Conservation (phyloP, 257 asterid genomes). For the Handroanthus guayacan region DNA sequence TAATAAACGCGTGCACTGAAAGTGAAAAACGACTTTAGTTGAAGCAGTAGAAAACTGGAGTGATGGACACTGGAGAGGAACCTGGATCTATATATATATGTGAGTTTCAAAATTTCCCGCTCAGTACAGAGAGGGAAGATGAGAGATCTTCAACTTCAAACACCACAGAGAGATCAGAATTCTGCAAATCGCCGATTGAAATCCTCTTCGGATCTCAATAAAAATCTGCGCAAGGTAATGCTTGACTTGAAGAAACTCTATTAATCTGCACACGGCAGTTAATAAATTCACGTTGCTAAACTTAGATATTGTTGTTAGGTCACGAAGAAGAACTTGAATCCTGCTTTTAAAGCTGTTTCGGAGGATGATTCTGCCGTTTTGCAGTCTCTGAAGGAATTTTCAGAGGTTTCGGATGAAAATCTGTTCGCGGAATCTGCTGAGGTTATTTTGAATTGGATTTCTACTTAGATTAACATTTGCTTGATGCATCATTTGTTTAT, state of each 20-base stretch:
- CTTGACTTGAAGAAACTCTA: background rate
- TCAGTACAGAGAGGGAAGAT: conserved; percentile 13
- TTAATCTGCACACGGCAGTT: background rate
- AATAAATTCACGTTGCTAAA: background rate
- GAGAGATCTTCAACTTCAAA: conserved; percentile 46
- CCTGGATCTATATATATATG: background rate
- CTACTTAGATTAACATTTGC: background rate
- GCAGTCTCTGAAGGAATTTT: conserved; percentile 45
- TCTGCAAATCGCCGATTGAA: conserved; percentile 52
- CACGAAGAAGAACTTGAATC: conserved; percentile 46
- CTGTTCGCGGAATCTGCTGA: conserved; percentile 44
- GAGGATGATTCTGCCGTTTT: conserved; percentile 42
- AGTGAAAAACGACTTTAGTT: conserved; percentile 13
- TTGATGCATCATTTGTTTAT: background rate
- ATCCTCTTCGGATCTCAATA: conserved; percentile 45
- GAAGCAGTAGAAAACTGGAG: conserved; percentile 36
- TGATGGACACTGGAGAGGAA: conserved; percentile 2
- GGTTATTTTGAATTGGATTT: conserved; percentile 40
- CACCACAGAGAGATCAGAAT: conserved; percentile 47
- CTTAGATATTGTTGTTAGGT: conserved; percentile 38
- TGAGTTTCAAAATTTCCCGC: conserved; percentile 43
- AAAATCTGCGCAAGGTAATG: conserved; percentile 52
- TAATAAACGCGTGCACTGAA: background rate
- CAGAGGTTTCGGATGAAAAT: conserved; percentile 45
- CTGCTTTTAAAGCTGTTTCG: conserved; percentile 43